A percentile compares a stretch with the other conserved stretches of the same genome.
Evolutionary conservation across 164 flowering plant genomes (phyloP).

Genomic region (Litsea cubeba): DNA sequence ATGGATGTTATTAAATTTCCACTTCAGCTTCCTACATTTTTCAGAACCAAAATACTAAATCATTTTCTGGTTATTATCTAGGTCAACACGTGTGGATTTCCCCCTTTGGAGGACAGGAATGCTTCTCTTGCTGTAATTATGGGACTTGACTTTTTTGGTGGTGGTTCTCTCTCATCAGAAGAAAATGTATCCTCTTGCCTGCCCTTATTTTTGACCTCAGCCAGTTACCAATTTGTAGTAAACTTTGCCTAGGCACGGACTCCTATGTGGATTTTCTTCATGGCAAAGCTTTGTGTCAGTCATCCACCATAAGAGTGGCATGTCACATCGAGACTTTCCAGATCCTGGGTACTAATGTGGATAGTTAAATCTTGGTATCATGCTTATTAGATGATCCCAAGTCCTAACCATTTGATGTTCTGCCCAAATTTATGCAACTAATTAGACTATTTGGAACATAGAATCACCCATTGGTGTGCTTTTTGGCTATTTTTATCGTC

Average conservation of each 20-base stretch:
- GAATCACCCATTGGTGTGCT: not conserved
- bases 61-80: slow-evolving; percentile 20
- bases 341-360: not conserved
- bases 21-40: too few species aligned
- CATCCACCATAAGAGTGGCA: not conserved
- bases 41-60: not conserved
- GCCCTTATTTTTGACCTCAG: not conserved
- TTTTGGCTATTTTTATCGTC: not conserved
- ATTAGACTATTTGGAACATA: not conserved
- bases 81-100: slow-evolving; percentile 94
- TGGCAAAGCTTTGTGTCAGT: too few species aligned
- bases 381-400: not conserved
- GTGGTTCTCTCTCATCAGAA: slow-evolving; percentile 62
- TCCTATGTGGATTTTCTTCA: not conserved
- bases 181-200: slow-evolving; percentile 61
- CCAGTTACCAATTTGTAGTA: not conserved
- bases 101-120: slow-evolving; percentile 88
- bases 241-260: not conserved
- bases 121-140: slow-evolving; percentile 49
- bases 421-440: not conserved
- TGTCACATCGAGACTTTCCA: not conserved
- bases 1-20: too few species aligned
- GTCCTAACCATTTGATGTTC: not conserved
- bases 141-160: slow-evolving; percentile 87
- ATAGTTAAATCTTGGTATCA: not conserved